phyloP scores from a whole-genome alignment of 306 rosid species.

The Hylodesmum podocarpum region DNA sequence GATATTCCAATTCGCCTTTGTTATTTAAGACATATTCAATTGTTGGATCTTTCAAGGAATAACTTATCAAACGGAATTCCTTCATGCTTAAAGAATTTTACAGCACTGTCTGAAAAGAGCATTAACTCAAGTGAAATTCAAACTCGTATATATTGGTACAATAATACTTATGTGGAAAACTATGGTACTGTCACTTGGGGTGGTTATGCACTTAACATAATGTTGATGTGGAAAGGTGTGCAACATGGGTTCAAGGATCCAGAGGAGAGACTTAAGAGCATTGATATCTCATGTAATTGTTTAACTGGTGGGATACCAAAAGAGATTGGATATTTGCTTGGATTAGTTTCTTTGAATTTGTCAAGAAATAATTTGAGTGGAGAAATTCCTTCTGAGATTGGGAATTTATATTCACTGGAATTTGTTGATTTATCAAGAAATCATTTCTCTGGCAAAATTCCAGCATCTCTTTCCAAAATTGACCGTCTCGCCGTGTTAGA shows the following conservation, averaged over 20 bases:
- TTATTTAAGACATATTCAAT: not conserved
- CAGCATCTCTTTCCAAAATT: not conserved
- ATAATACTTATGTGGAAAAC: not conserved
- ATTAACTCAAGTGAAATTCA: not conserved
- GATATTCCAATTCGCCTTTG: not conserved
- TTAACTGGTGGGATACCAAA: not conserved
- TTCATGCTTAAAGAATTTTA: not conserved
- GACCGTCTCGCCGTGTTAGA: not conserved
- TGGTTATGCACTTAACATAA: not conserved
- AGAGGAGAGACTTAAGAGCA: not conserved
- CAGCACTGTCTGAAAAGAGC: not conserved
- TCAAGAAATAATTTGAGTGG: not conserved
- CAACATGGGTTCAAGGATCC: not conserved
- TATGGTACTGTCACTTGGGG: not conserved
- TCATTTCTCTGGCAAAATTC: not conserved
- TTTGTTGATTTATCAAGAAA: slow-evolving; percentile 1
- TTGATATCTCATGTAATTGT: not conserved
- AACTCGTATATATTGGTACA: not conserved
- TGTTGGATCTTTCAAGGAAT: not conserved
- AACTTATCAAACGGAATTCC: not conserved
- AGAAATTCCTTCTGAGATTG: not conserved
- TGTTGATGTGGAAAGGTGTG: not conserved
- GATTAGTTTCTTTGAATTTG: not conserved
- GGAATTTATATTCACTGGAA: not conserved
- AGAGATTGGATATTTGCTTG: not conserved